Conservation (phyloP, 1,284 basidiomycete genomes). For the Grifola frondosa region DNA sequence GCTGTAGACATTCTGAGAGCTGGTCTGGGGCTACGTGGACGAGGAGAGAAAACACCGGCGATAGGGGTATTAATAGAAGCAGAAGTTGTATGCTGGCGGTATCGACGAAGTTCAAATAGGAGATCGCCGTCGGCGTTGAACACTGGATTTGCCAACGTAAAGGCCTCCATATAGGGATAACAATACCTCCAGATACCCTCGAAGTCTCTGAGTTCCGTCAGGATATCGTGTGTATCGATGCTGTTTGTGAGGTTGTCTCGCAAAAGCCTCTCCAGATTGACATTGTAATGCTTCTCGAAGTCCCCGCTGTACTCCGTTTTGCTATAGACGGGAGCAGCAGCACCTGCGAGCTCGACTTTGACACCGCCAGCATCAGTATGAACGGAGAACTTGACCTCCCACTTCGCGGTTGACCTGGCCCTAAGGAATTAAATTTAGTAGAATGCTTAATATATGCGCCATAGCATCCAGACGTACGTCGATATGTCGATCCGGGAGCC, state of each 20-base stretch:
- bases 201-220: conserved; percentile 29
- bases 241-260: conserved; percentile 20
- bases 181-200: conserved; percentile 32
- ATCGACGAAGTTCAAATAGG: conserved; percentile 31
- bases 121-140: conserved; percentile 34
- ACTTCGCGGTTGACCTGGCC: conserved; percentile 17
- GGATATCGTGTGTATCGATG: conserved; percentile 24
- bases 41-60: not conserved
- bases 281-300: conserved; percentile 2
- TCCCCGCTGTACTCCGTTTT: conserved; percentile 2
- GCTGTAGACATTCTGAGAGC: too few species aligned
- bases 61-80: too few species aligned
- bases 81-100: conserved; percentile 1
- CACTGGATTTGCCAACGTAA: conserved; percentile 31
- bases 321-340: conserved; percentile 7
- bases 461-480: conserved; percentile 4
- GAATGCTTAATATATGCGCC: not conserved
- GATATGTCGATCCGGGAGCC: not conserved
- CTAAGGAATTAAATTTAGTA: conserved; percentile 9
- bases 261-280: conserved; percentile 22
- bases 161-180: conserved; percentile 26
- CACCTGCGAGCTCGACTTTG: conserved; percentile 13
- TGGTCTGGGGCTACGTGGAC: not conserved
- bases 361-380: conserved; percentile 14
- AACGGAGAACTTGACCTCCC: conserved; percentile 17